These are phyloP conservation scores for Epichloe bromicola DNA, from an alignment of 2,329 filamentous ascomycete species.

Conservation along the genomic window DNA sequence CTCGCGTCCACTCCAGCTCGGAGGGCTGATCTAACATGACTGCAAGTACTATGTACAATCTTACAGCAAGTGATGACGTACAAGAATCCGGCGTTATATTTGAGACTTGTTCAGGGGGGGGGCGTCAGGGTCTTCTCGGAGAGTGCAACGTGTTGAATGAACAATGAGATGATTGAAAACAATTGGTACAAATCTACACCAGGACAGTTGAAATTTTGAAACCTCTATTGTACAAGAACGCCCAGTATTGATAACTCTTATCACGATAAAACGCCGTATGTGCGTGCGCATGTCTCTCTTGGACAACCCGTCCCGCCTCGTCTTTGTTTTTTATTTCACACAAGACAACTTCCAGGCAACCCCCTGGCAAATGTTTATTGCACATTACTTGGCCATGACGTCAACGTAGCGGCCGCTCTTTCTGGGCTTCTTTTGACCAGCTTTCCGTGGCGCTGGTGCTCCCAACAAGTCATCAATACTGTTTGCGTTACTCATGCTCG, in stretches of 20 bases:
- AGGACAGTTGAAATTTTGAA: not conserved
- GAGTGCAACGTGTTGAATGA: not conserved
- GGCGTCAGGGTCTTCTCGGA: not conserved
- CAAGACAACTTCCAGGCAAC: no score
- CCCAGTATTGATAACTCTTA: slow-evolving; percentile 1
- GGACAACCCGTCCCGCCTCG: not conserved
- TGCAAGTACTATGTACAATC: slow-evolving; percentile 31
- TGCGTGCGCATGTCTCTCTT: not conserved
- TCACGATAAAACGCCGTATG: slow-evolving; percentile 1
- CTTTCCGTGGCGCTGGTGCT: slow-evolving; percentile 56
- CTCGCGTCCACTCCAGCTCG: not conserved
- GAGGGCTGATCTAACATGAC: slow-evolving; percentile 11
- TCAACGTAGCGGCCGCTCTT: slow-evolving; percentile 87
- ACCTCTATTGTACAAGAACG: slow-evolving; percentile 4
- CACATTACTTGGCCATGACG: slow-evolving; percentile 65
- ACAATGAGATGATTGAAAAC: not conserved
- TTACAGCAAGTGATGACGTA: slow-evolving; percentile 18
- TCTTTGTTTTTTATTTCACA: not conserved
- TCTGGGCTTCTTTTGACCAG: slow-evolving; percentile 54
- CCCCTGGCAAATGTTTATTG: no score
- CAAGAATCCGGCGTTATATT: not conserved
- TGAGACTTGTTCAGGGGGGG: not conserved
- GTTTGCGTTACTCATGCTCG: slow-evolving; percentile 80
- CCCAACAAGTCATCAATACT: slow-evolving; percentile 89
- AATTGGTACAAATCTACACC: not conserved